Evolutionary conservation across 345 rosid species (phyloP).

Genomic region (Carallia brachiata): DNA sequence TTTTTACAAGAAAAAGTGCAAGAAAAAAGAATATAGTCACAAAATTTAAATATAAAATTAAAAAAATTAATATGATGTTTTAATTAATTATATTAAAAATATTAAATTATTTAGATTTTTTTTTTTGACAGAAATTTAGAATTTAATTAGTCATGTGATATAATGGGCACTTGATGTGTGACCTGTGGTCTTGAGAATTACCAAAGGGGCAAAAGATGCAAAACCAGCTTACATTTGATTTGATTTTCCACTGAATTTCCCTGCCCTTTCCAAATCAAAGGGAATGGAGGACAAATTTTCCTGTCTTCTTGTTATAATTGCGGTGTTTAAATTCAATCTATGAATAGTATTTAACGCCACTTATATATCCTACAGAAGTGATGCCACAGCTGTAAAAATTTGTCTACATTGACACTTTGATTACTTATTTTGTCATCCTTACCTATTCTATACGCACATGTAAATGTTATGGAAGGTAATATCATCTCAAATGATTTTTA

Average conservation of each 20-base stretch:
- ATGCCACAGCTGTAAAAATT: background rate
- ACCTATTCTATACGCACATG: too few species aligned
- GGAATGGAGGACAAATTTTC: slow-evolving; percentile 28
- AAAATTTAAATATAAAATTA: too few species aligned
- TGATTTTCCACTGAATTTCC: background rate
- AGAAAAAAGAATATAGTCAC: too few species aligned
- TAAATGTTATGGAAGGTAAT: too few species aligned
- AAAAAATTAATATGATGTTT: too few species aligned
- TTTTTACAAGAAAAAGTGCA: too few species aligned
- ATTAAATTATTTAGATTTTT: too few species aligned
- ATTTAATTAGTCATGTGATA: background rate
- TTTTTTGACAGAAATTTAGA: too few species aligned
- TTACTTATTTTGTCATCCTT: too few species aligned
- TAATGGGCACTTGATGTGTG: slow-evolving; percentile 18
- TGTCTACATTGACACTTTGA: too few species aligned
- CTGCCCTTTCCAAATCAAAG: slow-evolving; percentile 3
- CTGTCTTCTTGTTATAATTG: slow-evolving; percentile 4
- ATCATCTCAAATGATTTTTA: too few species aligned
- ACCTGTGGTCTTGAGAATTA: background rate
- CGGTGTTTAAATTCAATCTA: background rate
- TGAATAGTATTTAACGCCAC: slow-evolving; percentile 15
- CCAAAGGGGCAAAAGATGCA: background rate
- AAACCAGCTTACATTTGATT: background rate
- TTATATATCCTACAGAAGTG: background rate
- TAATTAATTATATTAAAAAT: too few species aligned